Evolutionary conservation across 306 rosid species (phyloP).

Genomic region (Fragaria vesca): DNA sequence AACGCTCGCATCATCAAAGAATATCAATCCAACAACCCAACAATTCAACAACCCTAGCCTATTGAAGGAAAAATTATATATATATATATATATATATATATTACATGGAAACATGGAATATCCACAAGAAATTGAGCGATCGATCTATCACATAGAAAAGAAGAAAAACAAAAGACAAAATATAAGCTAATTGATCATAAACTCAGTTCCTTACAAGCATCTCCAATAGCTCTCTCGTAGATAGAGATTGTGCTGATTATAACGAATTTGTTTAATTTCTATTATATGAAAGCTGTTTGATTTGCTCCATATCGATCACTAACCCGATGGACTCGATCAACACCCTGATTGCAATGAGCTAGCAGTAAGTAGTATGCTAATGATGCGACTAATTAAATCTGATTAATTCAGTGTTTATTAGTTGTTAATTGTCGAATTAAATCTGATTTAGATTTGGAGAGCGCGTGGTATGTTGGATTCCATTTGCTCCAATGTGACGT

Average conservation of each 20-base stretch:
- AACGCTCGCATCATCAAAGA: neutral
- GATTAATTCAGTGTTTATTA: neutral
- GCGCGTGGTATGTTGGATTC: slow-evolving; percentile 1
- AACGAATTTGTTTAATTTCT: too few species aligned
- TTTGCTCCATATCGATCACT: too few species aligned
- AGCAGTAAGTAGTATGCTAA: neutral
- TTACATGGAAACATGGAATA: neutral
- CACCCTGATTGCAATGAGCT: neutral
- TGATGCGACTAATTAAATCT: neutral
- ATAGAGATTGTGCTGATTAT: too few species aligned
- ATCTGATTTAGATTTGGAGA: neutral
- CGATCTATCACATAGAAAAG: neutral
- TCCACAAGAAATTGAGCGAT: neutral
- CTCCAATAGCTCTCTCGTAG: too few species aligned
- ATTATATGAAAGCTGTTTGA: too few species aligned
- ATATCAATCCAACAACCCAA: neutral
- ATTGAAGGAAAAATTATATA: too few species aligned
- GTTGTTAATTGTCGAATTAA: neutral
- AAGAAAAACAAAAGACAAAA: too few species aligned
- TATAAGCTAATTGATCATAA: too few species aligned
- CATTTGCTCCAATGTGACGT: neutral
- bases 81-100: too few species aligned
- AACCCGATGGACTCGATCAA: too few species aligned
- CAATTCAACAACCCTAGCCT: neutral
- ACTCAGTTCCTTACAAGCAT: too few species aligned